phyloP scores from a whole-genome alignment of 139 green algal species.

The Mychonastes homosphaera region DNA sequence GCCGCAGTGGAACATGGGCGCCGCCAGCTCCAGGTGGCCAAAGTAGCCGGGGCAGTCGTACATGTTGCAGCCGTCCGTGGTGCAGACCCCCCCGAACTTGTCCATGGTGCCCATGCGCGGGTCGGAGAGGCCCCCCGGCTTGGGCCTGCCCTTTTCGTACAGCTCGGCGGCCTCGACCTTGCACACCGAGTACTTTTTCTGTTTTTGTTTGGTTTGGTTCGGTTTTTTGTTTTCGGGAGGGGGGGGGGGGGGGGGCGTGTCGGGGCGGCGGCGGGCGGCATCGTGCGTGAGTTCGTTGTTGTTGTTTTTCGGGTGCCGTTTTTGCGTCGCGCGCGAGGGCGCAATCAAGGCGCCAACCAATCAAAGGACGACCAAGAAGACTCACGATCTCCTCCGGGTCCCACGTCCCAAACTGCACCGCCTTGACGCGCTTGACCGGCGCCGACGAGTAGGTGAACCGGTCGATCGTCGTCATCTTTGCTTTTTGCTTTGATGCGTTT shows the following conservation, averaged over 20 bases:
- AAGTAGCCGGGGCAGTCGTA: conserved; percentile 95
- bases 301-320: too few relatives aligned
- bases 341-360: too few relatives aligned
- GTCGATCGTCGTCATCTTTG: conserved; percentile 37
- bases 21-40: conserved; percentile 91
- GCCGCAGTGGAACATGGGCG: conserved; percentile 91
- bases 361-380: too few relatives aligned
- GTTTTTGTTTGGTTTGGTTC: conserved; percentile 9
- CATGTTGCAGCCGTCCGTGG: conserved; percentile 56
- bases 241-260: too few relatives aligned
- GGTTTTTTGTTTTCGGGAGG: too few relatives aligned
- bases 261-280: too few relatives aligned
- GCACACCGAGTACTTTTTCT: conserved; percentile 82
- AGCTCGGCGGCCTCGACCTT: conserved; percentile 71
- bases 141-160: conserved; percentile 84
- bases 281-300: too few relatives aligned
- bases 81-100: conserved; percentile 54
- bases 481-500: conserved; percentile 7
- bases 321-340: too few relatives aligned
- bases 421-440: conserved; percentile 69
- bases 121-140: conserved; percentile 82
- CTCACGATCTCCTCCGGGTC: conserved; percentile 94
- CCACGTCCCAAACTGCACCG: conserved; percentile 89
- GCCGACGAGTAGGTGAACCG: conserved; percentile 59
- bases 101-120: conserved; percentile 90